Conservation (phyloP, 768 basidiomycete genomes). For the Mycena rebaudengoi region DNA sequence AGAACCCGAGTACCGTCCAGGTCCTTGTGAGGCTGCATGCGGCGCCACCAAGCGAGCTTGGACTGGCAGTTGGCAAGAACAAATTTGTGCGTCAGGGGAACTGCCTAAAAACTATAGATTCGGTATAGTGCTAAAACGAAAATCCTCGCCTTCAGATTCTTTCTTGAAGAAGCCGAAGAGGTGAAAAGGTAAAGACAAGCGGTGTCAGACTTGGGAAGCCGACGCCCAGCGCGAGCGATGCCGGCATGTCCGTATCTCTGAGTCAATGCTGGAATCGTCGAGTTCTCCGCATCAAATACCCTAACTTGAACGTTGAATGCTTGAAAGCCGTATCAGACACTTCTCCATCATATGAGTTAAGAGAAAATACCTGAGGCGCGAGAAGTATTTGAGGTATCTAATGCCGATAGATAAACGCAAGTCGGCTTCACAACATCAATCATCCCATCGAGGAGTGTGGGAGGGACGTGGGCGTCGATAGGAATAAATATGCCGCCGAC, state of each 20-base stretch:
- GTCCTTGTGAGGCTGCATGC: neutral
- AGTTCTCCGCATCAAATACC: neutral
- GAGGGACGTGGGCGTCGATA: conserved; percentile 20
- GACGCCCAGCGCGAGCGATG: neutral
- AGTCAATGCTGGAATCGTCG: conserved; percentile 15
- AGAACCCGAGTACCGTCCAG: conserved; percentile 19
- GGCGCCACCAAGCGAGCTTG: conserved; percentile 24
- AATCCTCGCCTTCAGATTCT: conserved; percentile 11
- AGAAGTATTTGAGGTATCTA: conserved; percentile 1
- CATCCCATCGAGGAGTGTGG: conserved; percentile 14
- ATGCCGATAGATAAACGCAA: neutral
- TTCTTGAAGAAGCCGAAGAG: conserved; percentile 2
- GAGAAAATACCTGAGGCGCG: neutral
- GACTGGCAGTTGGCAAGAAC: conserved; percentile 7
- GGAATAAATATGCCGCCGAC: conserved; percentile 19
- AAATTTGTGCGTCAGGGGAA: conserved; percentile 16
- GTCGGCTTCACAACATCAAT: conserved; percentile 15
- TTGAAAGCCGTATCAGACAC: neutral
- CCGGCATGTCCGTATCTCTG: neutral
- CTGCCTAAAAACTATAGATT: neutral
- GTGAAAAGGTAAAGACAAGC: conserved; percentile 22
- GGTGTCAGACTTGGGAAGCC: neutral
- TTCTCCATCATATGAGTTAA: neutral
- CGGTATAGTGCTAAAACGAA: neutral
- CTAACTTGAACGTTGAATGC: neutral